Base-by-base conservation (phyloP, 345 rosid genomes). In the Syzygium aromaticum region DNA sequence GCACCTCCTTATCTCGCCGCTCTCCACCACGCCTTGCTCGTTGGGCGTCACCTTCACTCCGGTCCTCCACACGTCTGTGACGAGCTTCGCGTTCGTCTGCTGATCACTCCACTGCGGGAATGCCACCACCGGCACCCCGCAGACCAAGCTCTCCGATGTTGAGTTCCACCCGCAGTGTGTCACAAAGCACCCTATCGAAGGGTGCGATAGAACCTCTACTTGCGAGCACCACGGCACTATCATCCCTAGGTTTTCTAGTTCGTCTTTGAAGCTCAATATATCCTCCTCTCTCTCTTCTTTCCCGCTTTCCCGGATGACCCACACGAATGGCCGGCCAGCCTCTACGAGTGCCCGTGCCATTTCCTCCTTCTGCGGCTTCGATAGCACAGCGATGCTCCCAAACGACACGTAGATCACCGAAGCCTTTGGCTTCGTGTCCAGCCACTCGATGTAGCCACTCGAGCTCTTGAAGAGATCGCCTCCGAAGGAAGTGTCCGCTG, bases 391-490 rank as follows among this genome's bases (percentile, higher is more conserved):
- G 78, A 67, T 67, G 78, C 78, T 67, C 11, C 94, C 97, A n/a
- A 94, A 92, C 1, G 94, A 92, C 3, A 92, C 86, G 88, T 94
- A 95, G 3, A 59, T n/a, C 46, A 57, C 90, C 3, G 90, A 95
- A 0, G 90, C 86, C 2, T 90, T 87, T 4, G 88, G 56, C 67
- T 92, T 92, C 2, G 93, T 89, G 64, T 90, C 67, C 11, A 94
- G 87, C 94, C 93, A 95, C 57, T 89, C 87, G 5, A 38, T 88
- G 86, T 90, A 91, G 51, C 83, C 84, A 23, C 64, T 59, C 90
- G 84, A 27, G 91, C 84, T 52, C 14, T 80, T 51, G 57, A 90
- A 90, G 64, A 92, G 87, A 90, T 92, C 94, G 1, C 57, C 91
- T 16, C 89, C 92, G 11, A 91, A 91, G 7, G 89, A 86, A 25